Evolutionary conservation across 768 basidiomycete genomes (phyloP).

Genomic region (Xerocomus spinulosus): DNA sequence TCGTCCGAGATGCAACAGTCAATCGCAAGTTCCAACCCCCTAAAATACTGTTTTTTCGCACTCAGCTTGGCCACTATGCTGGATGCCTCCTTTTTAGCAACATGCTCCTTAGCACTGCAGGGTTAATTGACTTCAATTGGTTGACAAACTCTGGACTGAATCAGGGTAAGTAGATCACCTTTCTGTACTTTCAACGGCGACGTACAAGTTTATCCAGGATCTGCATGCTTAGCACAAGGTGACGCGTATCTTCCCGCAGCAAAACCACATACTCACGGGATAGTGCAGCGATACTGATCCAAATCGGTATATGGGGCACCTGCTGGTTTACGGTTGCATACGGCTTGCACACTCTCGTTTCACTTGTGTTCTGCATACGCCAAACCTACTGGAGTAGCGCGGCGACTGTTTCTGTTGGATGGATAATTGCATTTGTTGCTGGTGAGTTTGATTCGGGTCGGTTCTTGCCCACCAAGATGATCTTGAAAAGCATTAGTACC

Average conservation of each 20-base stretch:
- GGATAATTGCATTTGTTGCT: constrained; percentile 44
- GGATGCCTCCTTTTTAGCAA: constrained; percentile 59
- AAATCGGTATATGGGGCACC: constrained; percentile 56
- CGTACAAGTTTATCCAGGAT: constrained; percentile 31
- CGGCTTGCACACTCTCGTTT: constrained; percentile 63
- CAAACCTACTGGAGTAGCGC: constrained; percentile 48
- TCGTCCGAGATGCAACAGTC: constrained; percentile 43
- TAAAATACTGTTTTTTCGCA: constrained; percentile 63
- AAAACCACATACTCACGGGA: background rate
- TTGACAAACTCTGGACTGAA: constrained; percentile 39
- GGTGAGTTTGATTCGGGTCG: constrained; percentile 35
- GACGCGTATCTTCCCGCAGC: constrained; percentile 1
- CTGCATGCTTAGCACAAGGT: constrained; percentile 61
- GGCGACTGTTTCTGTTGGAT: constrained; percentile 45
- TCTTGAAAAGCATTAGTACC: constrained; percentile 35
- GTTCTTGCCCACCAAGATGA: background rate
- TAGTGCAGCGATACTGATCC: constrained; percentile 48
- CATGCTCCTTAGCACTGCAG: constrained; percentile 47
- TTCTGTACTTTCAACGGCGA: background rate
- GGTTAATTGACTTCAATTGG: constrained; percentile 54
- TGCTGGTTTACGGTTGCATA: constrained; percentile 64
- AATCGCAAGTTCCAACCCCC: constrained; percentile 27
- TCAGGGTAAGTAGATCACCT: constrained; percentile 36
- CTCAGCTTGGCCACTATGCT: constrained; percentile 68
- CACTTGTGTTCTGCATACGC: constrained; percentile 53